Evolutionary conservation across 1,284 basidiomycete genomes (phyloP), one percentile per base, ranked within the genome.

Genomic region (Papiliotrema flavescens): DNA sequence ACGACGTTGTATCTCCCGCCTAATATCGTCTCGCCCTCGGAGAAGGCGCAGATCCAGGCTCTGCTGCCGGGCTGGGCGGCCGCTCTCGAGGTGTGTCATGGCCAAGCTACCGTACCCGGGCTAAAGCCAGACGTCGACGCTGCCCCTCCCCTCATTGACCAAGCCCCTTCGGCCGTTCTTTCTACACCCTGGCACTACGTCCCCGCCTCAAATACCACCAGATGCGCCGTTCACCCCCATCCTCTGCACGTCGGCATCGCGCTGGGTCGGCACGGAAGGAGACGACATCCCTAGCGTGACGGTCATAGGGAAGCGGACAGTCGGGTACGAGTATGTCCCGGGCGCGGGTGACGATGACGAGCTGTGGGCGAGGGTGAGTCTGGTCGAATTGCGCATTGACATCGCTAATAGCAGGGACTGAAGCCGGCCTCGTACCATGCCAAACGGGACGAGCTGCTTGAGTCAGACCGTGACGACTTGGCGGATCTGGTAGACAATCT

Each of bases 11-110:
- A 75, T 50, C 62, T 73, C 0, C 71, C 76, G 1, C 66, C 67
- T 0, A 64, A 67, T 34, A 68, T 73, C 15, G 74, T 78, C 14
- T 71, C 74, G 6, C 60, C 70, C 0, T 70, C 69, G 0, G 76
- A 78, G 46, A 62, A 66, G 26, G 54, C 67, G 7, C 74, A 76
- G 51, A 77, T 78, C 34, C 72, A 90, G 69, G 82, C 83, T 2
- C 80, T 84, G 6, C 81, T 97, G 22, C 89, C 91, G 63, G 82
- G 80, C 24, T 97, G 92, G 91, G 83, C 85, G 0, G 80, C 79
- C 2, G 86, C 85, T 71, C 84, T 98, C 2, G 58, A 72, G 44
- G 76, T 76, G 44, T 49, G 71, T 58, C 2, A 3, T 6, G 2
- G 22, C 40, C 36, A 32, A 23, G 13, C n/a, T 8, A 22, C 47